Percentiles rank a stretch among this genome's conserved stretches.
Evolutionary conservation across 2,329 filamentous ascomycete species (phyloP).

Genomic region (Penicillium digitatum): DNA sequence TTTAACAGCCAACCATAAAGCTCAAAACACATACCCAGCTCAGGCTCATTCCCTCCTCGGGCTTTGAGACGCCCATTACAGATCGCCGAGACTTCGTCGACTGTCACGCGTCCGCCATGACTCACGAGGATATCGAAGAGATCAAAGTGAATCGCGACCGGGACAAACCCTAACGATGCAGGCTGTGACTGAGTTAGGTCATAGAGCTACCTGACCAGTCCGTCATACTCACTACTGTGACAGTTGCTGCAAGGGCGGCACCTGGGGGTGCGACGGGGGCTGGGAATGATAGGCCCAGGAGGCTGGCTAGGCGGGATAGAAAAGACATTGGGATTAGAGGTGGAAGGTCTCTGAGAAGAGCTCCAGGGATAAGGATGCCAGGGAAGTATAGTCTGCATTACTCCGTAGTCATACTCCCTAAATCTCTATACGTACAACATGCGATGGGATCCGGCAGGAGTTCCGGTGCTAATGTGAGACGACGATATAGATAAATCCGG

Average conservation of each 20-base stretch:
- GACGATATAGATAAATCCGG: not conserved
- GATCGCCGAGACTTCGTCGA: constrained; percentile 26
- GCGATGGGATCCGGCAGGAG: not conserved
- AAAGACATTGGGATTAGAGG: constrained; percentile 11
- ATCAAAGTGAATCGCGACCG: constrained; percentile 36
- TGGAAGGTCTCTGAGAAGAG: not conserved
- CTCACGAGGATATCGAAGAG: constrained; percentile 30
- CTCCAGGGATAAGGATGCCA: not conserved
- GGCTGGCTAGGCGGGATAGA: constrained; percentile 15
- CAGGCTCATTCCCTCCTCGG: constrained; percentile 12
- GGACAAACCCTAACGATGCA: constrained; percentile 37
- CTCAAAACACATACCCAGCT: constrained; percentile 22
- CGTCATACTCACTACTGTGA: constrained; percentile 24
- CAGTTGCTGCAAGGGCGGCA: constrained; percentile 26
- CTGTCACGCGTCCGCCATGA: constrained; percentile 25
- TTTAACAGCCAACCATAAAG: not conserved
- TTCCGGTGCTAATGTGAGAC: not conserved
- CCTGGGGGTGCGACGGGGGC: constrained; percentile 18
- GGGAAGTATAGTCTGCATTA: not conserved
- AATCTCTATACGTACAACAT: not conserved
- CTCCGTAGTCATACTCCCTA: not conserved
- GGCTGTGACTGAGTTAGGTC: constrained; percentile 19
- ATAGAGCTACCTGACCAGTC: not conserved
- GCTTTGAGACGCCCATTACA: constrained; percentile 17
- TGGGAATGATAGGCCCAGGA: constrained; percentile 10